Evolutionary conservation across 257 asterid genomes (phyloP).

Genomic region (Plectranthus barbatus): DNA sequence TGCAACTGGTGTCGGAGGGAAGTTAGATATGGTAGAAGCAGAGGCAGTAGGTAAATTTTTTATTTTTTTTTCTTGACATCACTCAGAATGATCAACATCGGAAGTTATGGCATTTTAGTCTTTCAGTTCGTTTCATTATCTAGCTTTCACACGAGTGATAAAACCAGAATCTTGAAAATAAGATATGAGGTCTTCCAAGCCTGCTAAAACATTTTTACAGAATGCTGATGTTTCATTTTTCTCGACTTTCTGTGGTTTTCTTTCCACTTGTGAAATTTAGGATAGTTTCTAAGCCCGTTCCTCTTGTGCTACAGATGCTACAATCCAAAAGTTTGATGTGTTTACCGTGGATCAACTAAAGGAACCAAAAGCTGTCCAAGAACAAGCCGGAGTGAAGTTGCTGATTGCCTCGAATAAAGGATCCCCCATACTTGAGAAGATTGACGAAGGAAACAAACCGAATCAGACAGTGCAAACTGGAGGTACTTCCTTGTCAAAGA

Average conservation of each 20-base stretch:
- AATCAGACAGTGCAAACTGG: constrained; percentile 19
- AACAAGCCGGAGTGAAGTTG: constrained; percentile 36
- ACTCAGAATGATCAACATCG: not conserved
- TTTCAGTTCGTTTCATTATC: not conserved
- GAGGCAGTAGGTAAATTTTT: constrained; percentile 31
- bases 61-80: not conserved
- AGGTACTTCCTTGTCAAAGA: constrained; percentile 1
- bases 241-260: not conserved
- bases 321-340: constrained; percentile 17
- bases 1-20: constrained; percentile 9
- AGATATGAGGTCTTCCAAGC: not conserved
- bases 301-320: constrained; percentile 18
- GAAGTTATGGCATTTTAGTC: not conserved
- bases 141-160: not conserved
- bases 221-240: not conserved
- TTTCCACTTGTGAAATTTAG: not conserved
- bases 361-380: constrained; percentile 20
- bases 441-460: constrained; percentile 18
- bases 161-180: not conserved
- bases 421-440: constrained; percentile 17
- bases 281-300: too few species aligned
- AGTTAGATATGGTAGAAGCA: constrained; percentile 5
- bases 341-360: constrained; percentile 12
- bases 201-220: not conserved
- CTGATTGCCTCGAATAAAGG: constrained; percentile 31